Conservation (phyloP, 306 rosid genomes). For the Quillaja saponaria region DNA sequence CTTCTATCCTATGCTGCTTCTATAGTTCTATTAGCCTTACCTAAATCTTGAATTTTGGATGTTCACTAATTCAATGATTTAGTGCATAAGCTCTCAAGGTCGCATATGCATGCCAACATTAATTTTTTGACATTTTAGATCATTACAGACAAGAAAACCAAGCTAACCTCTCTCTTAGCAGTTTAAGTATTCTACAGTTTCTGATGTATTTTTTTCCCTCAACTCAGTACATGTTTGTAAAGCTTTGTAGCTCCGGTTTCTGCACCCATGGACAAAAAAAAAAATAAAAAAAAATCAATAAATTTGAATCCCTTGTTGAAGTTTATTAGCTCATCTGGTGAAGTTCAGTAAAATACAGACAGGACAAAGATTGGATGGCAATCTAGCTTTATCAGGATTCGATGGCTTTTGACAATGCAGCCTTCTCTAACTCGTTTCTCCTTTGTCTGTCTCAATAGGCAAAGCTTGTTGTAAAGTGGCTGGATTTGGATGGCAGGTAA, state of each 20-base stretch:
- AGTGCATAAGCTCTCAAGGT: constrained; percentile 27
- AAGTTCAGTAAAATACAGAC: too few species aligned
- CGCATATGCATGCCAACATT: constrained; percentile 30
- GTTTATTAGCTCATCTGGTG: too few species aligned
- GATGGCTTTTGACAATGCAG: too few species aligned
- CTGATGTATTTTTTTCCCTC: constrained; percentile 24
- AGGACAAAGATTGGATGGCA: too few species aligned
- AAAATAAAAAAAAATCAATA: too few species aligned
- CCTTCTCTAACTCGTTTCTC: too few species aligned
- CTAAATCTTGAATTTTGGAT: constrained; percentile 35
- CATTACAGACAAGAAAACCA: constrained; percentile 27
- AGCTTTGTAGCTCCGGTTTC: constrained; percentile 30
- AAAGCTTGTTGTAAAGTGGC: too few species aligned
- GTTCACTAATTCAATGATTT: constrained; percentile 31
- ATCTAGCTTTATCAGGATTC: too few species aligned
- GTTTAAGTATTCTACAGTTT: constrained; percentile 24
- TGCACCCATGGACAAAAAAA: too few species aligned
- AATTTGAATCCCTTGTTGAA: too few species aligned
- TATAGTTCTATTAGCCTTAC: constrained; percentile 65
- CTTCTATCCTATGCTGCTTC: constrained; percentile 83
- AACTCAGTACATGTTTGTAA: constrained; percentile 14
- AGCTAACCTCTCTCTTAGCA: constrained; percentile 32
- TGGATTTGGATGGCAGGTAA: too few species aligned
- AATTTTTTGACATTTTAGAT: constrained; percentile 22
- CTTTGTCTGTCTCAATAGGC: too few species aligned